These are phyloP conservation scores for Solanum stenotomum DNA, from an alignment of 257 asterid species.

Conservation along the genomic window DNA sequence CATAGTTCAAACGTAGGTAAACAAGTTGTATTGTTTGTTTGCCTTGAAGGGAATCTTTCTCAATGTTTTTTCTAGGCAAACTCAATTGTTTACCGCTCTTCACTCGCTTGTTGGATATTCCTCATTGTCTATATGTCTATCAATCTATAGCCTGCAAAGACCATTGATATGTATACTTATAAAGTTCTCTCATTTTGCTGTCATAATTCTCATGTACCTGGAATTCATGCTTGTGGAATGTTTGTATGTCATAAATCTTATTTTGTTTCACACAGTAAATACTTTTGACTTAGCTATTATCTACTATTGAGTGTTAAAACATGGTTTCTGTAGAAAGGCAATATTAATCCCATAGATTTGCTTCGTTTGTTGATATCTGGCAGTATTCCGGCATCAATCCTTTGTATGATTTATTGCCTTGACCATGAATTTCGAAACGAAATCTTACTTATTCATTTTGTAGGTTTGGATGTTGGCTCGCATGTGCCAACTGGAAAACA, in stretches of 20 bases:
- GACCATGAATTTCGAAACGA: not conserved
- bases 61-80: not conserved
- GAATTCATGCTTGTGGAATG: not conserved
- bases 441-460: not conserved
- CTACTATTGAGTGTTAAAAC: not conserved
- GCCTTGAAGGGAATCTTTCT: not conserved
- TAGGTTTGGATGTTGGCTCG: slow-evolving; percentile 98
- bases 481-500: slow-evolving; percentile 90
- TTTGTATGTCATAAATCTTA: not conserved
- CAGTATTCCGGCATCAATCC: not conserved
- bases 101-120: not conserved
- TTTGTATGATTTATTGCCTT: not conserved
- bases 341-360: not conserved
- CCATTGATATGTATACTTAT: not conserved
- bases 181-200: not conserved
- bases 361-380: not conserved
- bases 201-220: not conserved
- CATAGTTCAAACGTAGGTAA: not conserved
- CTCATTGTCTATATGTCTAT: not conserved
- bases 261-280: not conserved
- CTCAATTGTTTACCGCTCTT: not conserved
- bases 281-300: not conserved
- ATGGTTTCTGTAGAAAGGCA: not conserved
- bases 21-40: not conserved
- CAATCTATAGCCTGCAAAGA: not conserved